Base-by-base conservation (phyloP, 257 asterid species). In the Voacanga thouarsii region DNA sequence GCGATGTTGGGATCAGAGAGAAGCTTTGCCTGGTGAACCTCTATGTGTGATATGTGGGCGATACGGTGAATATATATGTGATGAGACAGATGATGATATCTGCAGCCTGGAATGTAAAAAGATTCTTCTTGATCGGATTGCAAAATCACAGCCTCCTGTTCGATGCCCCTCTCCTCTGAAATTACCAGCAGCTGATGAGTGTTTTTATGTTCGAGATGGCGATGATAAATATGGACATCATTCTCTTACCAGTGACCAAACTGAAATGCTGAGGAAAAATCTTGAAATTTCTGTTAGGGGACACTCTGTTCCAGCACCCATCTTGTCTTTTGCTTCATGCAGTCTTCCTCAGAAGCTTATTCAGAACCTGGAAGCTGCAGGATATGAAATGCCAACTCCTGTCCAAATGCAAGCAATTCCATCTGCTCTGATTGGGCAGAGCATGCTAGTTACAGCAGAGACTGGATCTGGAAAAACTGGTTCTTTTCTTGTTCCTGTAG, bases 381-480 rank as follows among this genome's bases (percentile, higher is more conserved):
- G 99, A 59, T 94, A 90, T 81, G 97, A 92, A 83, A 90, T 94
- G 84, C 97, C 96, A 26, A 92, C 97, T 30, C 97, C 97, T 43
- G 98, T 91, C 44, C 99, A 95, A 85, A 92, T 91, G 99, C 99
- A 95, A 85, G 98, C 96, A 44, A 91, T 95, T 78, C 97, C 99
- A 37, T 79, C 91, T 82, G 96, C 97, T 47, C 65, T 95, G 81
- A 69, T 50, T 12, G 91, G 97, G 37, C 89, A 86, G 81, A 92
- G 94, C 87, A 50, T 91, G 84, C 96, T 92, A 67, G 97, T 92
- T 75, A 86, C 97, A 5, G 99, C 99, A 37, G 94, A 92, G 87
- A 92, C 99, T 37, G 99, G 99, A 66, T 95, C 97, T 0, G 99
- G 99, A 21, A 95, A 95, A 86, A 91, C 97, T 1, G 90, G 93